A percentile compares a stretch with the other conserved stretches of the same genome.
phyloP scores from a whole-genome alignment of 108 stramenopile species.

The Cyclotella sp. region DNA sequence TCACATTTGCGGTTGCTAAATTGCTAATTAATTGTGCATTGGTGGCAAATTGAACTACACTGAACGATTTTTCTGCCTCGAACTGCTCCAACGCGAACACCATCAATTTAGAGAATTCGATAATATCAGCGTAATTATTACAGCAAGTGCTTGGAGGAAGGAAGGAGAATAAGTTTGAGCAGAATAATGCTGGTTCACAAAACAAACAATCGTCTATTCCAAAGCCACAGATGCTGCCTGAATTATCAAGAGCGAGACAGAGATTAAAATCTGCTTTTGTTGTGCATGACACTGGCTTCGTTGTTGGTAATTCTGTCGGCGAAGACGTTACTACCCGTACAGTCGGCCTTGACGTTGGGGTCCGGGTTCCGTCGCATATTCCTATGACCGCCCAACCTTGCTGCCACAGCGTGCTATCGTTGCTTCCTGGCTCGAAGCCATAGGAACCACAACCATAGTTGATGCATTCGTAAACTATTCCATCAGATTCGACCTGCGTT shows the following conservation, averaged over 20 bases:
- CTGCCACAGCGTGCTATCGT: constrained; percentile 4
- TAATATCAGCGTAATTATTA: constrained; percentile 27
- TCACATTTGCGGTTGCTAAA: constrained; percentile 9
- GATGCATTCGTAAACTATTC: constrained; percentile 17
- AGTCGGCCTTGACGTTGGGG: constrained; percentile 7
- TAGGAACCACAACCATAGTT: constrained; percentile 5
- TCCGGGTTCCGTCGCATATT: background rate
- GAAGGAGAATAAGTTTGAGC: background rate
- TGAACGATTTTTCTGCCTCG: constrained; percentile 27
- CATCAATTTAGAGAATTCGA: constrained; percentile 31
- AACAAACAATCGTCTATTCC: constrained; percentile 21
- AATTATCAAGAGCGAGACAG: constrained; percentile 39
- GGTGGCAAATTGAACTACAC: constrained; percentile 35
- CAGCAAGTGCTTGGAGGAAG: constrained; percentile 28
- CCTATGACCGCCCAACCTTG: constrained; percentile 19
- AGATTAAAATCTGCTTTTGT: constrained; percentile 26
- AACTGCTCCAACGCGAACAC: constrained; percentile 21
- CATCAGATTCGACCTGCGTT: background rate
- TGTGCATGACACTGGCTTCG: background rate
- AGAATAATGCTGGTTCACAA: constrained; percentile 18
- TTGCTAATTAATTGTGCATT: constrained; percentile 9
- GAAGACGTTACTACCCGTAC: background rate
- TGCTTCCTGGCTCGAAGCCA: constrained; percentile 1
- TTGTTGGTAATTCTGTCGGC: constrained; percentile 2
- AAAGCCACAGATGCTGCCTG: constrained; percentile 34